Evolutionary conservation across 768 basidiomycete genomes (phyloP), one percentile per base, ranked within the genome.

Genomic region (Stropharia rugosoannulata): DNA sequence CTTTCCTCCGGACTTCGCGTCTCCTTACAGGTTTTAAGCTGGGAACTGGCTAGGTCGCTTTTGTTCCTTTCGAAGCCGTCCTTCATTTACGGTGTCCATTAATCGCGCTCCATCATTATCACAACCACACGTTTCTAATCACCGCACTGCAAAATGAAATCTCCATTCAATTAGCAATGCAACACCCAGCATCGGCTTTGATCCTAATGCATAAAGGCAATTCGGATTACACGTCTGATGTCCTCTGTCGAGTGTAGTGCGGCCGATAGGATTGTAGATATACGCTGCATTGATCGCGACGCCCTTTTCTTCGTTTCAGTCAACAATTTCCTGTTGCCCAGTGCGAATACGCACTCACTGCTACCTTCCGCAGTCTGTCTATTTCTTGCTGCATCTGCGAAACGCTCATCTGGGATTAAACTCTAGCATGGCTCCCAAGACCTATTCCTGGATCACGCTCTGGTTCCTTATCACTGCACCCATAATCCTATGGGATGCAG

Each of bases 401-500:
- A 32, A 46, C 22, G 15, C 45, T 7, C 22, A n/a, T 5, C 22
- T 25, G 3, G 8, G 8, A 2, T 8, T 15, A 12, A 22, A 2
- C 22, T n/a, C 7, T 10, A 25, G 13, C 18, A 71, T 71, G 70
- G 62, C 69, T 12, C 67, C 68, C 47, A 69, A 66, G 51, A 73
- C 68, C 8, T 70, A 82, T 62, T 68, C 68, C 46, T 83, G 81
- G 78, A 71, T 82, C 35, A 70, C 78, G 0, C 61, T 75, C 27
- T 84, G 85, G 85, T 86, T 52, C 22, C 32, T 52, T 5, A 18
- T 52, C 27, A 52, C 83, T 19, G 74, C 79, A 11, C 81, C 83
- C 1, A 72, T 89, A 61, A 80, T 90, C 64, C 66, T 88, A 53
- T 89, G 88, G 88, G 88, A 90, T 70, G 87, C 79, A 2, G 72